Conservation (phyloP, 2,329 filamentous ascomycete species). For the Podosphaera aphanis region DNA sequence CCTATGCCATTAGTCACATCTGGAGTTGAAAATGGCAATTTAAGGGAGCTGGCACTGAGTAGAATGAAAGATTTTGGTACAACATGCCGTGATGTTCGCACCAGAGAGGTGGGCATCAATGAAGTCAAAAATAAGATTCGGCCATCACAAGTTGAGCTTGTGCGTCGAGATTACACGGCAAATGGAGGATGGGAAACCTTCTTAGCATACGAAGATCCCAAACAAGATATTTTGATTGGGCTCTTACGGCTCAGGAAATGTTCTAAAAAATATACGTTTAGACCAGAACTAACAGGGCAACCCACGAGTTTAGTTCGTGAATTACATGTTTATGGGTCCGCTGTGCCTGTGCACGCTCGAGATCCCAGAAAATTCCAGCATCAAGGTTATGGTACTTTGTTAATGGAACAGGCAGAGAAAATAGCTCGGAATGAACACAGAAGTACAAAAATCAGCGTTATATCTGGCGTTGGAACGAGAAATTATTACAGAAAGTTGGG, state of each 20-base stretch:
- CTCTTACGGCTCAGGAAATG: constrained; percentile 77
- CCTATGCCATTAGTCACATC: constrained; percentile 99
- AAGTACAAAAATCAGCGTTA: constrained; percentile 84
- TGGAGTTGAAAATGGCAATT: constrained; percentile 90
- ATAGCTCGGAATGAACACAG: constrained; percentile 89
- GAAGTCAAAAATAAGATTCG: constrained; percentile 98
- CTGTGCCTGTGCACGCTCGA: constrained; percentile 87
- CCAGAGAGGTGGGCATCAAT: constrained; percentile 91
- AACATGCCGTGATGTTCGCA: constrained; percentile 84
- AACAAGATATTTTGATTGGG: constrained; percentile 92
- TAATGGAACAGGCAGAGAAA: constrained; percentile 95
- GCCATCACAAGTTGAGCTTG: constrained; percentile 84
- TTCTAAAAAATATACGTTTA: constrained; percentile 73
- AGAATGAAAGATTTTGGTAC: constrained; percentile 99
- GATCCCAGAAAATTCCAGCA: constrained; percentile 96
- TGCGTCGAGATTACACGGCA: constrained; percentile 78
- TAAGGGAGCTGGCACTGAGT: constrained; percentile 80
- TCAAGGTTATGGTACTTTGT: constrained; percentile 79
- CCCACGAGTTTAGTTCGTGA: constrained; percentile 82
- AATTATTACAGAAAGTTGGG: constrained; percentile 88
- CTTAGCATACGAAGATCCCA: constrained; percentile 89
- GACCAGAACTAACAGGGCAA: constrained; percentile 64
- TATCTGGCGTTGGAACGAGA: constrained; percentile 88
- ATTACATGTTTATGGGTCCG: constrained; percentile 87
- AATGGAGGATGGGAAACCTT: constrained; percentile 99